Percentiles rank a stretch among this genome's conserved stretches.
Evolutionary conservation across 208 protist genomes (phyloP).

Genomic region (Porcisia deanei): DNA sequence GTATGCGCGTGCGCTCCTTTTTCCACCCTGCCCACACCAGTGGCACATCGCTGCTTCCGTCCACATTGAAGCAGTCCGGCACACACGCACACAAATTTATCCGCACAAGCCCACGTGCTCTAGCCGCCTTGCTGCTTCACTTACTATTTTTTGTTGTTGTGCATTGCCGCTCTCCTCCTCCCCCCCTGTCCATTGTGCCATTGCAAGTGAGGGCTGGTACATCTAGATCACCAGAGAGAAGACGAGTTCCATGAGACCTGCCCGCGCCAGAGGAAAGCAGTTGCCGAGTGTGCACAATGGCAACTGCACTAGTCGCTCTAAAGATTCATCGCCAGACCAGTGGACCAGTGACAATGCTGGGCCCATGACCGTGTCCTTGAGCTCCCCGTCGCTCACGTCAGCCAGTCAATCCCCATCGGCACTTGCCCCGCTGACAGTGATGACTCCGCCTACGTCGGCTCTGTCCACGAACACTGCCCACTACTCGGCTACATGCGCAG

Average conservation of each 20-base stretch:
- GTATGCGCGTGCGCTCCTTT: neutral
- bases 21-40: neutral
- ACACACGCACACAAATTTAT: neutral
- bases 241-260: neutral
- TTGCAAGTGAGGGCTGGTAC: neutral
- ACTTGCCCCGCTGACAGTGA: neutral
- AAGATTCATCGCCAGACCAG: neutral
- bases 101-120: neutral
- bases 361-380: neutral
- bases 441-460: neutral
- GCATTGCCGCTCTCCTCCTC: neutral
- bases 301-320: neutral
- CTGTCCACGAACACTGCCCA: constrained; percentile 5
- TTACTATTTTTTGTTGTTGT: neutral
- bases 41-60: neutral
- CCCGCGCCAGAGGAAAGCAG: neutral
- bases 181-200: neutral
- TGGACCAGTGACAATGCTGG: neutral
- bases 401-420: neutral
- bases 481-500: constrained; percentile 10
- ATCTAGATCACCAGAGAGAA: neutral
- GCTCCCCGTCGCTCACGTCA: neutral
- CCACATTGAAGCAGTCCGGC: neutral
- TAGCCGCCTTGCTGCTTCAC: too few relatives aligned
- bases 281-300: neutral